phyloP scores from a whole-genome alignment of 257 asterid species.

The Solanum tacnaense region DNA sequence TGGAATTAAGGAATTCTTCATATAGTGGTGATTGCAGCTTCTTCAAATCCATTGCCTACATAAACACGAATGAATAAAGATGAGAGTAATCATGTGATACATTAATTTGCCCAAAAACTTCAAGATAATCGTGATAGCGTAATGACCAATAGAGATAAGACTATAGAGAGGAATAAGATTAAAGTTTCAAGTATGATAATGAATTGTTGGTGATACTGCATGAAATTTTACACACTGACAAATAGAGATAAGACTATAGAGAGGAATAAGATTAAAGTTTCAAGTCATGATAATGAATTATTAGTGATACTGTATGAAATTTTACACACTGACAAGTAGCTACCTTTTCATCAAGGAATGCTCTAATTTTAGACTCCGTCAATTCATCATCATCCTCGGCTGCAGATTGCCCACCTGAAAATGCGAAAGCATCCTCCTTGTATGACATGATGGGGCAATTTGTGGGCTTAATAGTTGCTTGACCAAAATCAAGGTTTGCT shows the following conservation, averaged over 20 bases:
- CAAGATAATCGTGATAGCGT: not conserved
- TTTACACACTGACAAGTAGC: not conserved
- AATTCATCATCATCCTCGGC: constrained; percentile 81
- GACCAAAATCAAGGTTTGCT: constrained; percentile 28
- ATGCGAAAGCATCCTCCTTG: constrained; percentile 57
- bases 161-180: not conserved
- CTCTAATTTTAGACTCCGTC: constrained; percentile 84
- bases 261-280: not conserved
- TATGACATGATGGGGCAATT: constrained; percentile 27
- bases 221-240: not conserved
- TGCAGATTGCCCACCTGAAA: constrained; percentile 47
- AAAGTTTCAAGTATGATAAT: not conserved
- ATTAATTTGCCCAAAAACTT: not conserved
- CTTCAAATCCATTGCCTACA: constrained; percentile 81
- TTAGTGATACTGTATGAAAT: not conserved
- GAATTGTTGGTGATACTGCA: not conserved
- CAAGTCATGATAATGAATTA: not conserved
- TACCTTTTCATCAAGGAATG: constrained; percentile 94
- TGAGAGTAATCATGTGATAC: not conserved
- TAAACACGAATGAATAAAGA: constrained; percentile 3
- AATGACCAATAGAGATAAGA: not conserved
- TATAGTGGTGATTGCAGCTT: constrained; percentile 91
- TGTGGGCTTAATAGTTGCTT: constrained; percentile 25
- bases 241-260: not conserved
- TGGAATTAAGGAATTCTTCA: constrained; percentile 74